A percentile compares a stretch with the other conserved stretches of the same genome.
These are phyloP conservation scores for Puccinia brachypodii DNA, from an alignment of 1,284 basidiomycete genomes.

Conservation along the genomic window DNA sequence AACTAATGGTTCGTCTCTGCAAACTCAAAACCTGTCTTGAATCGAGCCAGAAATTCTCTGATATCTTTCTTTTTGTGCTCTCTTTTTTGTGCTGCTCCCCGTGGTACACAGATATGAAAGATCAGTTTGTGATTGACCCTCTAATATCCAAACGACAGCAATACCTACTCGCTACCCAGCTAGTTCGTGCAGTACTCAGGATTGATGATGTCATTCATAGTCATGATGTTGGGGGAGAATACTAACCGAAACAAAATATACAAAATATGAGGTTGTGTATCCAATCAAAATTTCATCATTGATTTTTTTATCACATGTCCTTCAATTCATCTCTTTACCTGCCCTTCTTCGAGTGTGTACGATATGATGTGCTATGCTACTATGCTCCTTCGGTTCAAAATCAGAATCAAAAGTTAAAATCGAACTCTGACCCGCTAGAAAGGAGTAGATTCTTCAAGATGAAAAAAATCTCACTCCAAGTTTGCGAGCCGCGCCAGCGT, in stretches of 20 bases:
- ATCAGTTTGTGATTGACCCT: constrained; percentile 95
- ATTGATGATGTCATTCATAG: constrained; percentile 56
- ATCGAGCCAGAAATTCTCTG: background rate
- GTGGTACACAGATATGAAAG: constrained; percentile 78
- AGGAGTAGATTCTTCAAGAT: too few relatives aligned
- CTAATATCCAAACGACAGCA: constrained; percentile 97
- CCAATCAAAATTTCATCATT: background rate
- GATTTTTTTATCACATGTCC: background rate
- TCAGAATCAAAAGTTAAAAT: too few relatives aligned
- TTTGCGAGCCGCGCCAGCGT: too few relatives aligned
- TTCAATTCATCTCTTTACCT: background rate
- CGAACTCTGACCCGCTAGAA: too few relatives aligned
- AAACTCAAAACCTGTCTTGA: background rate
- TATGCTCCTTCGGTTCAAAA: background rate
- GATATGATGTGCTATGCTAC: background rate
- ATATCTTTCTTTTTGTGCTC: constrained; percentile 32
- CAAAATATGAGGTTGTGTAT: background rate
- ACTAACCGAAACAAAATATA: constrained; percentile 22
- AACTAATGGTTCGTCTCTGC: constrained; percentile 70
- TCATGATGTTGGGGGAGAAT: constrained; percentile 48
- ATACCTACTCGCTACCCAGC: constrained; percentile 94
- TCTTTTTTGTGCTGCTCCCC: background rate
- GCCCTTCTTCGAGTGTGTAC: constrained; percentile 5
- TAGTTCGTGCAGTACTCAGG: constrained; percentile 60
- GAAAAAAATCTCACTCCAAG: too few relatives aligned